These are phyloP conservation scores for Yamadazyma sp. DNA, from an alignment of 805 yeast genomes.

Conservation along the genomic window DNA sequence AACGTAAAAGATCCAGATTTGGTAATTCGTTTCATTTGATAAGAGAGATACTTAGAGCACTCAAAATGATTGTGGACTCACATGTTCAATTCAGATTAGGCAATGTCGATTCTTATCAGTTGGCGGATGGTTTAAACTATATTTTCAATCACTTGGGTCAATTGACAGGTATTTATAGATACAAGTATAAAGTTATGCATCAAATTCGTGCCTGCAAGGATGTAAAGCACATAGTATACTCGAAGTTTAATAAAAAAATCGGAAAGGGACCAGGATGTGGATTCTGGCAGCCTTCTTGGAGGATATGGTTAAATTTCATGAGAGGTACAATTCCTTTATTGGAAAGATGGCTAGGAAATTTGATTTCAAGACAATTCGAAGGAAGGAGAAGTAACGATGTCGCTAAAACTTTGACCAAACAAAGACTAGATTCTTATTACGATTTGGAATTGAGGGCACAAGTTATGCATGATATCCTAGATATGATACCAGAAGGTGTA, in stretches of 20 bases:
- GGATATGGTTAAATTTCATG: conserved; percentile 90
- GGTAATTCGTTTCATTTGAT: conserved; percentile 95
- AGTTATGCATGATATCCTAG: conserved; percentile 92
- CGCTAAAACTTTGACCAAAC: conserved; percentile 92
- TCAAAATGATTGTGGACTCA: conserved; percentile 85
- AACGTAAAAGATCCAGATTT: conserved; percentile 90
- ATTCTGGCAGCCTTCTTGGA: conserved; percentile 99
- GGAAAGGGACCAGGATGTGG: conserved; percentile 99
- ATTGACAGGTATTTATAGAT: conserved; percentile 92
- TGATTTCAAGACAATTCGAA: conserved; percentile 89
- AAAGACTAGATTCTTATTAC: conserved; percentile 90
- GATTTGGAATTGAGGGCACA: conserved; percentile 91
- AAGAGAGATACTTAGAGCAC: conserved; percentile 81
- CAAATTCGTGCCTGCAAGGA: conserved; percentile 96
- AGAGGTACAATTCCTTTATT: conserved; percentile 89
- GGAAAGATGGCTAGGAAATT: conserved; percentile 93
- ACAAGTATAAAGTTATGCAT: conserved; percentile 97
- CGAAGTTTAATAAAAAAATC: conserved; percentile 76
- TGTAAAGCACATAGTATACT: conserved; percentile 85
- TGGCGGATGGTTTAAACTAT: conserved; percentile 93
- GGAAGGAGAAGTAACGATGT: conserved; percentile 91
- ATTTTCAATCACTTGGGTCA: conserved; percentile 92
- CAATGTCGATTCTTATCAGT: conserved; percentile 85
- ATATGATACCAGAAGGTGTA: conserved; percentile 95
- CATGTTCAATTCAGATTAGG: conserved; percentile 92